A percentile compares a stretch with the other conserved stretches of the same genome.
Conservation (phyloP, 768 basidiomycete species). For the Leccinellum luteum region DNA sequence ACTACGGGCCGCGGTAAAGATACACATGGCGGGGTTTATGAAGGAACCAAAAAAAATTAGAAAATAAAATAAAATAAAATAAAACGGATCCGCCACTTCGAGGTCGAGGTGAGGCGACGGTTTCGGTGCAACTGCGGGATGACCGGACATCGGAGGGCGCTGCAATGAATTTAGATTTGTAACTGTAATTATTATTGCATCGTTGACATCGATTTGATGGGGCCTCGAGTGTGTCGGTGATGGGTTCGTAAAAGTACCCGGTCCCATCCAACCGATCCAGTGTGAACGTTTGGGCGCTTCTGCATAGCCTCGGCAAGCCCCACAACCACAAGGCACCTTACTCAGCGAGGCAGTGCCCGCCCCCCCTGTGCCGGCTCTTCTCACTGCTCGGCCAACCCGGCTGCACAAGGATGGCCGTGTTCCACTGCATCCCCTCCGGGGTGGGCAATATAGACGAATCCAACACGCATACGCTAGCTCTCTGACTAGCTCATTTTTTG, state of each 20-base stretch:
- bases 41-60: background rate
- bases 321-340: constrained; percentile 12
- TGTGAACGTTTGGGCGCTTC: constrained; percentile 1
- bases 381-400: background rate
- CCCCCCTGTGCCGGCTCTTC: constrained; percentile 8
- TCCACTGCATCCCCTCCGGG: constrained; percentile 7
- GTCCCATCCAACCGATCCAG: background rate
- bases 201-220: constrained; percentile 3
- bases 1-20: background rate
- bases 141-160: constrained; percentile 17
- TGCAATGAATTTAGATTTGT: constrained; percentile 1
- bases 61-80: background rate
- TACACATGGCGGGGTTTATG: constrained; percentile 12
- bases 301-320: constrained; percentile 13
- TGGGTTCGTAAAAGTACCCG: constrained; percentile 11
- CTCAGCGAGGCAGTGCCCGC: constrained; percentile 5
- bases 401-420: constrained; percentile 15
- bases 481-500: background rate
- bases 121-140: constrained; percentile 8
- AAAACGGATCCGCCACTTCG: constrained; percentile 16
- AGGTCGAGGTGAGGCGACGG: constrained; percentile 24
- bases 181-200: background rate
- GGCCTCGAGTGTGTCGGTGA: constrained; percentile 4
- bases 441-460: constrained; percentile 10
- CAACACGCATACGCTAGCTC: constrained; percentile 10